Percentiles rank a stretch among this genome's conserved stretches.
phyloP scores from a whole-genome alignment of 306 rosid genomes.

The Rosa lucieae region DNA sequence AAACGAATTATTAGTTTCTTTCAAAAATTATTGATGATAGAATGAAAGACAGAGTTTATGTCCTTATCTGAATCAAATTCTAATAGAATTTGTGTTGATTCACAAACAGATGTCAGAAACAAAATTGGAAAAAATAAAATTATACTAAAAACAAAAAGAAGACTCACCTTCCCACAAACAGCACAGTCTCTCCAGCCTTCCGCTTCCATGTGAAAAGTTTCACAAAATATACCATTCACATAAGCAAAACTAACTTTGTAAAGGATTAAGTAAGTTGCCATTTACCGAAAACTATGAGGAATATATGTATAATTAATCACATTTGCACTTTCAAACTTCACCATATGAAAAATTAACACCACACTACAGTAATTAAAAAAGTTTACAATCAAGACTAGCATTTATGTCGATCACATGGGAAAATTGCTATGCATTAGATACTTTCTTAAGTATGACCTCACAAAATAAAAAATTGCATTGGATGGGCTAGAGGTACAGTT shows the following conservation, averaged over 20 bases:
- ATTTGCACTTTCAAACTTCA: neutral
- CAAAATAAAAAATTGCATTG: neutral
- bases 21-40: neutral
- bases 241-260: constrained; percentile 25
- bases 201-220: constrained; percentile 20
- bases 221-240: constrained; percentile 24
- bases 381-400: neutral
- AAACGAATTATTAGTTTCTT: constrained; percentile 3
- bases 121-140: neutral
- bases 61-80: neutral
- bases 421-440: neutral
- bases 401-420: neutral
- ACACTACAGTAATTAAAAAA: neutral
- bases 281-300: neutral
- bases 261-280: neutral
- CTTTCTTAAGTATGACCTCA: neutral
- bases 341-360: neutral
- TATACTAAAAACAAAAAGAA: neutral
- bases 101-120: neutral
- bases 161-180: constrained; percentile 31
- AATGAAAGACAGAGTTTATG: neutral
- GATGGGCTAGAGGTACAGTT: neutral
- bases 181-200: constrained; percentile 39
- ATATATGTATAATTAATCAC: neutral
- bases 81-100: neutral